Base-by-base conservation (phyloP, 345 rosid species). In the Pistacia integerrima region DNA sequence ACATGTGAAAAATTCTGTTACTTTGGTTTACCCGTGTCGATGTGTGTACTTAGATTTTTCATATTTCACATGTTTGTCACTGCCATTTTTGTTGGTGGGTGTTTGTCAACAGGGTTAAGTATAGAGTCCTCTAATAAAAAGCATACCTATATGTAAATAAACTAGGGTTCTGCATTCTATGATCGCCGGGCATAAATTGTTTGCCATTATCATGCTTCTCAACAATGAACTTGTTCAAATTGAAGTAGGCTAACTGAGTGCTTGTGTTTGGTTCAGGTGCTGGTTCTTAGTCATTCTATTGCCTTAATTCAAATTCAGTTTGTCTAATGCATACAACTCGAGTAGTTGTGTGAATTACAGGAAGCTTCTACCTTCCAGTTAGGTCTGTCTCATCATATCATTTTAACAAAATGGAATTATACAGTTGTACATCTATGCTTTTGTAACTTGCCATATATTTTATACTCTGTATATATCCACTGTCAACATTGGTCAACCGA, bases 321-420 rank as follows among this genome's bases (percentile, higher is more conserved):
- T 41, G 46, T 41, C 9, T 62, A 33, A 46, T 30, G 12, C 63
- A 44, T 48, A 25, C 51, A 28, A 56, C 46, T 16, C 28, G 5
- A 46, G 18, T 9, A 16, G 46, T 49, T 17, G 76, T 28, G 48
- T 33, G 58, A 18, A 28, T 17, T 60, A 49, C 30, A 30, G 25
- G 3, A 25, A 48, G 33, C 48, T 54, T 71, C 25, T 22, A 2
- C 75, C 38, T 61, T 46, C 41, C 30, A 16, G 17, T 71, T 35
- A 2, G 18, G 9, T 18, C 44, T 46, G 25, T 60, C 63, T 9
- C n/a, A 46, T 61, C 28, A 61, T 4, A 28, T 11, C 57, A 9
- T 44, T 30, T 66, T 38, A 5, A 54, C 41, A 59, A 75, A 66
- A 65, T 65, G 64, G 72, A 65, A 18, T 10, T 22, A 59, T 33